phyloP scores from a whole-genome alignment of 2,329 filamentous ascomycete species.

The Hypoxylon sp. region DNA sequence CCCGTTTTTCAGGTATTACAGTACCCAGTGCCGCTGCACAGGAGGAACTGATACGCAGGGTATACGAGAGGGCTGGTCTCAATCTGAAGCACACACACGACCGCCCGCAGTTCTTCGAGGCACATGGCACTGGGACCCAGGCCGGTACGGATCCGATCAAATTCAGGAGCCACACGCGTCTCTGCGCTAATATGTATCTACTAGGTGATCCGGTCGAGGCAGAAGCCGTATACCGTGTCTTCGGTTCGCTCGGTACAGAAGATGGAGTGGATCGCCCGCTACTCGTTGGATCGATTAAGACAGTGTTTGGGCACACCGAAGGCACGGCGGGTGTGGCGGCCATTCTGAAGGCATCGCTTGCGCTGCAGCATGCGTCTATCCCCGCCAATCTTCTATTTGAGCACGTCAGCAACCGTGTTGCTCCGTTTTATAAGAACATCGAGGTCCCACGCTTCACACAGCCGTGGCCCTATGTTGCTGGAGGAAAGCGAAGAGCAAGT shows the following conservation, averaged over 20 bases:
- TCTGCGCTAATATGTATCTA: no score
- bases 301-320: constrained; percentile 29
- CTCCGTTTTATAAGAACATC: constrained; percentile 17
- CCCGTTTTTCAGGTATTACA: constrained; percentile 41
- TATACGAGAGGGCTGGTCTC: constrained; percentile 33
- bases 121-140: constrained; percentile 46
- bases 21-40: constrained; percentile 40
- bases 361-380: constrained; percentile 14
- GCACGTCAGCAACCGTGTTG: constrained; percentile 2
- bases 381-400: constrained; percentile 26
- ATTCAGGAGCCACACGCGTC: no score
- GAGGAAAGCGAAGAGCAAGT: constrained; percentile 33
- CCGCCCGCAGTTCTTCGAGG: constrained; percentile 43
- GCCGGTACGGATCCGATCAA: constrained; percentile 44
- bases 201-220: no score
- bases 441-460: constrained; percentile 25
- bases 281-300: no score
- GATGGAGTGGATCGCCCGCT: no score
- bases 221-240: no score
- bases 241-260: no score
- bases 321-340: constrained; percentile 26
- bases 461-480: no score
- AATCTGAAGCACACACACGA: constrained; percentile 7
- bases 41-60: constrained; percentile 43
- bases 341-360: constrained; percentile 17